Percentiles rank a stretch among this genome's conserved stretches.
Evolutionary conservation across 768 basidiomycete genomes (phyloP).

Genomic region (Clathrus columnatus): DNA sequence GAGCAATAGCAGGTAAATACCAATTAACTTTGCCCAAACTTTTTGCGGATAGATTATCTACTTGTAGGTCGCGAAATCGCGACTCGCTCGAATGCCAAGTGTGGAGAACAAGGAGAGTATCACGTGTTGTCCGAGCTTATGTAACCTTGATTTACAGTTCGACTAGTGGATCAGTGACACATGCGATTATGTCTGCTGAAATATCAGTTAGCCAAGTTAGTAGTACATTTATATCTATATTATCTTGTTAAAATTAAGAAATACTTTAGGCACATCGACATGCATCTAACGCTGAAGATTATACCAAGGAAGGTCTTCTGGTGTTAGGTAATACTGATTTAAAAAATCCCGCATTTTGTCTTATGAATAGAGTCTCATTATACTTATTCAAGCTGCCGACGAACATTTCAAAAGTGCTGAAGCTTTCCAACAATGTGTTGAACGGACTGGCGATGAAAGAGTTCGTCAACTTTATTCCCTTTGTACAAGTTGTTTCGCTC

Average conservation of each 20-base stretch:
- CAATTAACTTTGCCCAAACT: too few relatives aligned
- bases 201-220: constrained; percentile 12
- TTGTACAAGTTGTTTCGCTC: too few relatives aligned
- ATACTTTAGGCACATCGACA: constrained; percentile 67
- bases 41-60: too few relatives aligned
- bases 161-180: too few relatives aligned
- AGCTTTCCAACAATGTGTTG: constrained; percentile 63
- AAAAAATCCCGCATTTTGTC: background rate
- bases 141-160: too few relatives aligned
- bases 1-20: too few relatives aligned
- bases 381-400: constrained; percentile 42
- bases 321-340: constrained; percentile 29
- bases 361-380: background rate
- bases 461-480: constrained; percentile 32
- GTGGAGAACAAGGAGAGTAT: background rate
- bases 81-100: too few relatives aligned
- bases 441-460: constrained; percentile 64
- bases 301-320: constrained; percentile 53
- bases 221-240: background rate
- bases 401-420: constrained; percentile 72
- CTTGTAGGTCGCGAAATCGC: too few relatives aligned
- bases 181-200: constrained; percentile 9
- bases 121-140: background rate
- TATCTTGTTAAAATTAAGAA: background rate
- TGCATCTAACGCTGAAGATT: constrained; percentile 73